phyloP scores from a whole-genome alignment of 164 flowering plant genomes.

The Paratinospora sagittata region DNA sequence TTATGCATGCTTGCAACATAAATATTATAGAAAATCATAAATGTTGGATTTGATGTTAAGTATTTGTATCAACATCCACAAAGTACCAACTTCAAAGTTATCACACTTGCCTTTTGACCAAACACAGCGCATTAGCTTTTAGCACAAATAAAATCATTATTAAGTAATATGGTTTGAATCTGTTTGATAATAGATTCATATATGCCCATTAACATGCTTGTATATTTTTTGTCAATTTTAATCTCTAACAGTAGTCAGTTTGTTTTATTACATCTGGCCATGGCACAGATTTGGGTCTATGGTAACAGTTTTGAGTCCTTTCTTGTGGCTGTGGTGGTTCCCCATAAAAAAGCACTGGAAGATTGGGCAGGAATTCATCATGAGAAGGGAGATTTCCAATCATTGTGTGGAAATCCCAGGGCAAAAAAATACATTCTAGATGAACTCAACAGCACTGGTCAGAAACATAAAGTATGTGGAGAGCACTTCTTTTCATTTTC shows the following conservation, averaged over 20 bases:
- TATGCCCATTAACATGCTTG: no score
- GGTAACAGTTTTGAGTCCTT: conserved; percentile 90
- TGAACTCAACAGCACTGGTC: conserved; percentile 70
- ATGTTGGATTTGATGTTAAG: no score
- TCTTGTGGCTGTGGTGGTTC: conserved; percentile 86
- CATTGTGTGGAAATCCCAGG: conserved; percentile 64
- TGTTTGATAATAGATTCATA: no score
- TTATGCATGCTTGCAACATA: no score
- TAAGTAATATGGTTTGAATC: no score
- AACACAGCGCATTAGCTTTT: no score
- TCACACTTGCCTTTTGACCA: no score
- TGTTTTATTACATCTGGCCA: background rate
- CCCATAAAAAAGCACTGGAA: conserved; percentile 59
- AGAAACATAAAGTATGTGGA: conserved; percentile 72
- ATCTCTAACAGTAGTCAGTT: background rate
- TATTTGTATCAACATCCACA: no score
- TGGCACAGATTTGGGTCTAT: conserved; percentile 78
- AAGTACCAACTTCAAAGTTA: no score
- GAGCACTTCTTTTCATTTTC: background rate
- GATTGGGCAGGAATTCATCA: conserved; percentile 59
- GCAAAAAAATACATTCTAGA: conserved; percentile 68
- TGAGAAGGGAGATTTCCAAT: conserved; percentile 52
- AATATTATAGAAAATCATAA: no score
- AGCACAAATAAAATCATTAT: no score
- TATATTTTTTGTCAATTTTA: no score